Conservation (phyloP, 805 yeast genomes). For the Wickerhamiella qilinensis region DNA sequence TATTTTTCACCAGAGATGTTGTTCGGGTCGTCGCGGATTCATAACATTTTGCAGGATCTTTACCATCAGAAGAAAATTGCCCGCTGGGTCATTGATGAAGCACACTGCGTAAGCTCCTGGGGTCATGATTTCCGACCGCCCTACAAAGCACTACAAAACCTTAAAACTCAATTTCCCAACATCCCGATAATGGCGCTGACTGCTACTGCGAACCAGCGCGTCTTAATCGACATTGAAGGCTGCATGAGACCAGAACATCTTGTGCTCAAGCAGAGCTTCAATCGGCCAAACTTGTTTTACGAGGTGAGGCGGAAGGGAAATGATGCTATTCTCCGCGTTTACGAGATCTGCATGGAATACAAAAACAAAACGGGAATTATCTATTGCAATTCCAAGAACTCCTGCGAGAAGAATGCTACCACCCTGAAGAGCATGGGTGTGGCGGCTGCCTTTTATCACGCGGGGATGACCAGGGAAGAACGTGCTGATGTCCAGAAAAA, state of each 20-base stretch:
- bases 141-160: slow-evolving; percentile 61
- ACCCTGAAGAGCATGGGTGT: slow-evolving; percentile 45
- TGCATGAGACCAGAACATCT: slow-evolving; percentile 47
- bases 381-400: slow-evolving; percentile 78
- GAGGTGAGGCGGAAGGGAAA: slow-evolving; percentile 48
- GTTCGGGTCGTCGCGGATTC: slow-evolving; percentile 54
- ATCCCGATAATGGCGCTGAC: slow-evolving; percentile 92
- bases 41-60: slow-evolving; percentile 41
- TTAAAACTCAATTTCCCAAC: slow-evolving; percentile 57
- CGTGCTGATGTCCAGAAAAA: slow-evolving; percentile 51
- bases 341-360: slow-evolving; percentile 24
- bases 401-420: slow-evolving; percentile 70
- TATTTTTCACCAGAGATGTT: slow-evolving; percentile 94
- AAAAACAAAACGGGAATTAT: slow-evolving; percentile 64
- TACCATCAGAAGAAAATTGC: slow-evolving; percentile 47
- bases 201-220: slow-evolving; percentile 91
- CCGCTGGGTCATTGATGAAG: slow-evolving; percentile 87
- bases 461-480: slow-evolving; percentile 78
- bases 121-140: slow-evolving; percentile 98
- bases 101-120: slow-evolving; percentile 97
- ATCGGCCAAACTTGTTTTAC: slow-evolving; percentile 70
- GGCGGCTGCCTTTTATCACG: slow-evolving; percentile 67
- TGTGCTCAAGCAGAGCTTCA: slow-evolving; percentile 77
- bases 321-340: slow-evolving; percentile 3
- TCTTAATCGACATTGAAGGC: slow-evolving; percentile 68